phyloP scores from a whole-genome alignment of 495 filamentous ascomycete genomes.

The Astrocystis sublimbata region DNA sequence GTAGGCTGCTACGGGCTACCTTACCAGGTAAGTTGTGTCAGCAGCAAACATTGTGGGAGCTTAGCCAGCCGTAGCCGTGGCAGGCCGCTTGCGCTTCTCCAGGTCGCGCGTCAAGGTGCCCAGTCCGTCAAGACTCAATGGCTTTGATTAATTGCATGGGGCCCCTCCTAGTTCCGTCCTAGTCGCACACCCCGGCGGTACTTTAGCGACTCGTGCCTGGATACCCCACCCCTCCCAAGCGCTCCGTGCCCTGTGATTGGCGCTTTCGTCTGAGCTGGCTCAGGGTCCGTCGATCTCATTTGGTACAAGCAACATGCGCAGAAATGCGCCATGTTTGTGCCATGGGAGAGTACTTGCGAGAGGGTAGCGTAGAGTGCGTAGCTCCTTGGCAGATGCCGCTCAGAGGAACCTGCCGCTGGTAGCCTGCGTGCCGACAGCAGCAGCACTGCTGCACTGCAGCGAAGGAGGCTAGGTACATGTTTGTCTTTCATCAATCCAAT shows the following conservation, averaged over 20 bases:
- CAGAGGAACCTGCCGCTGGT: too few relatives aligned
- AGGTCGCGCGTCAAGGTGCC: constrained; percentile 19
- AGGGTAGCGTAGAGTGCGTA: too few relatives aligned
- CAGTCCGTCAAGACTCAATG: too few relatives aligned
- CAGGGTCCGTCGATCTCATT: constrained; percentile 34
- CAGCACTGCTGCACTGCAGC: too few relatives aligned
- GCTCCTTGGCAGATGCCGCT: constrained; percentile 12
- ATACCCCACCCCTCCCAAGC: constrained; percentile 28
- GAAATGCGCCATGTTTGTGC: too few relatives aligned
- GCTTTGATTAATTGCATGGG: constrained; percentile 18
- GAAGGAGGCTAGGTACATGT: constrained; percentile 4
- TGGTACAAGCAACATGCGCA: constrained; percentile 29
- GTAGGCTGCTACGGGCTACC: neutral
- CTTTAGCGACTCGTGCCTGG: constrained; percentile 19
- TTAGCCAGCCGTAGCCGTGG: neutral
- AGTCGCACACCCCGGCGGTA: constrained; percentile 18
- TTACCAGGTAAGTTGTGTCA: neutral
- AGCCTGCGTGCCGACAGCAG: too few relatives aligned
- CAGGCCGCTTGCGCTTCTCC: constrained; percentile 3
- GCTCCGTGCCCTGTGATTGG: constrained; percentile 38
- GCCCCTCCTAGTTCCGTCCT: constrained; percentile 1
- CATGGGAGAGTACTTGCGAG: too few relatives aligned
- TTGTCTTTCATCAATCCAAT: too few relatives aligned
- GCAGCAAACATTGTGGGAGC: neutral
- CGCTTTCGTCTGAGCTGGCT: constrained; percentile 16